A percentile compares a stretch with the other conserved stretches of the same genome.
Conservation (phyloP, 179 eudicot genomes). For the Silene vulgaris region DNA sequence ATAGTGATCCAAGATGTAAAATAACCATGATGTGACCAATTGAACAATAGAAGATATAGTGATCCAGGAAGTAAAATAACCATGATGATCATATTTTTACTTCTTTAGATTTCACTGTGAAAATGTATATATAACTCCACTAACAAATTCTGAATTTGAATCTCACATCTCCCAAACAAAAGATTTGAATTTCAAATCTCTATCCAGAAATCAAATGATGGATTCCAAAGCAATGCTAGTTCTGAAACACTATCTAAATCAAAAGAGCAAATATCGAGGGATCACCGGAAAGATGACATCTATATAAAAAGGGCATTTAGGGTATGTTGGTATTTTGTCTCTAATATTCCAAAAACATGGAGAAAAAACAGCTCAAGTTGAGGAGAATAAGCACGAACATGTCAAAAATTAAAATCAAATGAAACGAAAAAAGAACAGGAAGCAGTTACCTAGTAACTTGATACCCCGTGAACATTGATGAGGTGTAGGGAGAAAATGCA, state of each 20-base stretch:
- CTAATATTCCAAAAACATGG: not conserved
- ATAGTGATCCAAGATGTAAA: no score
- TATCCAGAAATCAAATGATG: not conserved
- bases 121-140: no score
- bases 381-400: not conserved
- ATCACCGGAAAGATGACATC: not conserved
- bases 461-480: slow-evolving; percentile 40
- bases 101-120: no score
- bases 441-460: slow-evolving; percentile 43
- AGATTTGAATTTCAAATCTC: not conserved
- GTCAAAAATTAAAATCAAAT: not conserved
- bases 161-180: not conserved
- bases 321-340: not conserved
- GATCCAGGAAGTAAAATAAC: no score
- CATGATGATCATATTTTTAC: no score
- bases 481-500: slow-evolving; percentile 40
- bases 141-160: not conserved
- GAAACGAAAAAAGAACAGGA: not conserved
- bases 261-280: not conserved
- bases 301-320: not conserved
- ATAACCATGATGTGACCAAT: no score
- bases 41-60: no score
- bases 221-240: not conserved
- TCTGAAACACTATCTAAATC: not conserved
- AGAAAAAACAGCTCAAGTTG: not conserved